Base-by-base conservation (phyloP, 345 rosid species). In the Leavenworthia alabamica region DNA sequence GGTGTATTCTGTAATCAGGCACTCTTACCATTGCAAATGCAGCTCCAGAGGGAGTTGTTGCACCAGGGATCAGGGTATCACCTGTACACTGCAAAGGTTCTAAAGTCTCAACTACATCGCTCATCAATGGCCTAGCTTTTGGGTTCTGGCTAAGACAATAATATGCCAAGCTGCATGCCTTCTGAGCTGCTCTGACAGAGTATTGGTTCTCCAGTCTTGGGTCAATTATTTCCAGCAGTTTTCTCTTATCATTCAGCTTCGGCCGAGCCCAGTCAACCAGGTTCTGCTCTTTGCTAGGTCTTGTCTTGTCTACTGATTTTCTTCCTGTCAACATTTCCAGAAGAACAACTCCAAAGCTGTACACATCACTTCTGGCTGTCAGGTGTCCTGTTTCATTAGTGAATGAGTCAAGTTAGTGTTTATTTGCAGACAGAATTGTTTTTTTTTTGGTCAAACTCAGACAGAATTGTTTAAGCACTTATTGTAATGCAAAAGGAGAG, bases 221-320 rank as follows among this genome's bases (percentile, higher is more conserved):
- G 78, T 93, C 99, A 27, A 89, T 81, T 77, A 93, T 86, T 67
- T 83, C 97, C 62, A 92, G 80, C 60, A 89, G 51, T 48, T 86
- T 92, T 73, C 89, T 79, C 80, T 92, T 89, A 73, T 92, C 98
- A 15, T 89, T 92, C 70, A 93, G 79, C 76, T 93, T 87, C 4
- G 97, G 99, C 47, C 97, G 83, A 56, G 97, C 97, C 99, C 99
- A 93, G 67, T 90, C 99, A 33, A 90, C 96, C 74, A 93, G 66
- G 76, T 86, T 93, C 78, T 93, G 99, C 74, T 93, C 95, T 82
- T 73, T 93, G 83, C 89, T 83, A 14, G 97, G 97, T 67, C 92
- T 82, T 6, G 92, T 86, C 85, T 86, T 93, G 80, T 93, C 97
- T 46, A 93, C 89, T 10, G 97, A 93, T 56, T 88, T 93, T 73